Evolutionary conservation across 306 rosid genomes (phyloP).

Genomic region (Cicer cuneatum): DNA sequence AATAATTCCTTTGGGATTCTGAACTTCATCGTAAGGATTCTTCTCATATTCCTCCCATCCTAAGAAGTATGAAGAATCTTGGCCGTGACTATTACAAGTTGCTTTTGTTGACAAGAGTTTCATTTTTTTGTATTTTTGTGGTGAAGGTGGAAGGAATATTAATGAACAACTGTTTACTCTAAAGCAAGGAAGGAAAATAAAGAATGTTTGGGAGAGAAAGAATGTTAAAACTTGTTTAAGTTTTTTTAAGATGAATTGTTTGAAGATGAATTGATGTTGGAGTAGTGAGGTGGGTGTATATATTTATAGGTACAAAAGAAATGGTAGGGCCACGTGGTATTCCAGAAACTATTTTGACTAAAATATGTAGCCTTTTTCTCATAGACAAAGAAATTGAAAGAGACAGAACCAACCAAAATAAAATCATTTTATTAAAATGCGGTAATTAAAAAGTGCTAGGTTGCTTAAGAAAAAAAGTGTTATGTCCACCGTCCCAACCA

Average conservation of each 20-base stretch:
- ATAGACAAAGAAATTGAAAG: background rate
- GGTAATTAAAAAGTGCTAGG: conserved; percentile 46
- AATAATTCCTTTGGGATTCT: conserved; percentile 79
- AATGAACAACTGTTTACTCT: background rate
- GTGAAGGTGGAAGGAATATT: background rate
- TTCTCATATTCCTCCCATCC: conserved; percentile 96
- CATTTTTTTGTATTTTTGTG: conserved; percentile 49
- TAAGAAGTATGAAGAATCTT: conserved; percentile 91
- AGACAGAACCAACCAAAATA: conserved; percentile 8
- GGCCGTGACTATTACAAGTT: conserved; percentile 83
- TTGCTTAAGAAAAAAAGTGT: conserved; percentile 43
- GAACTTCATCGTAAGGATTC: conserved; percentile 67
- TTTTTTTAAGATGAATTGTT: conserved; percentile 40
- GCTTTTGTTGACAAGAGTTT: conserved; percentile 71
- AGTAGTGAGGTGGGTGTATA: conserved; percentile 48
- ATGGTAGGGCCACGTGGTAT: conserved; percentile 40
- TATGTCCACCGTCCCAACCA: conserved; percentile 63
- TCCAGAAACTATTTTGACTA: conserved; percentile 43
- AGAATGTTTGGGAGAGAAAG: conserved; percentile 17
- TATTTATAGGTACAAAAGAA: conserved; percentile 40
- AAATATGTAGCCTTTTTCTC: conserved; percentile 5
- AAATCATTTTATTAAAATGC: background rate
- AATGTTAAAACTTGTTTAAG: conserved; percentile 3
- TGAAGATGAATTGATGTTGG: conserved; percentile 4
- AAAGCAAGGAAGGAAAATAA: background rate